These are phyloP conservation scores for Kockovaella imperatae DNA, from an alignment of 768 basidiomycete genomes.

Conservation along the genomic window DNA sequence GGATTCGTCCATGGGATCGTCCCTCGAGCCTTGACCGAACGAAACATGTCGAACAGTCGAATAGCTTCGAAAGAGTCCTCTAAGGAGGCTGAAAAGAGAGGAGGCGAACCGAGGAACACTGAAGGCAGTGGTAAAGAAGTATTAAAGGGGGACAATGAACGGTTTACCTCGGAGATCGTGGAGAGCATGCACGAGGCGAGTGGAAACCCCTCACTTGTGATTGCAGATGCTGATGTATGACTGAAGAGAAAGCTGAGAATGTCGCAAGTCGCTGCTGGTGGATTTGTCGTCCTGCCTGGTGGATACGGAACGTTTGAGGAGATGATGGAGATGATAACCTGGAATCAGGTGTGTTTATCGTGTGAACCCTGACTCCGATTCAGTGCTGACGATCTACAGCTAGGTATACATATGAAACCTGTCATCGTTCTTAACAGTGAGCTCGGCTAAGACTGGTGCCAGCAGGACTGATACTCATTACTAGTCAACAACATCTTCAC, in stretches of 20 bases:
- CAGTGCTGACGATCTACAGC: slow-evolving; percentile 9
- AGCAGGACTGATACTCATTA: background rate
- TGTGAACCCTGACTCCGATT: slow-evolving; percentile 1
- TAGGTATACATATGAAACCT: slow-evolving; percentile 50
- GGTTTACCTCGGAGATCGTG: slow-evolving; percentile 30
- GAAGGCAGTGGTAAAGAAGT: slow-evolving; percentile 36
- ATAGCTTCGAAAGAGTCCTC: slow-evolving; percentile 46
- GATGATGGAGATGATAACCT: slow-evolving; percentile 88
- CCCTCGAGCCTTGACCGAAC: slow-evolving; percentile 60
- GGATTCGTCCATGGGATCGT: slow-evolving; percentile 71
- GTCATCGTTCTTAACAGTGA: slow-evolving; percentile 68
- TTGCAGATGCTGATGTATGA: slow-evolving; percentile 50
- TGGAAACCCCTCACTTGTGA: background rate
- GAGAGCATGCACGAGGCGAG: slow-evolving; percentile 44
- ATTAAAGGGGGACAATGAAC: slow-evolving; percentile 24
- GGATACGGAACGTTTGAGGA: slow-evolving; percentile 96
- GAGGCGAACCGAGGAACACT: too few species aligned
- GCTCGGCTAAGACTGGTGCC: slow-evolving; percentile 3
- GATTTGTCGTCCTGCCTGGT: slow-evolving; percentile 83
- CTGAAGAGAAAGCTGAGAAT: slow-evolving; percentile 85
- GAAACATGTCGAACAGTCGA: slow-evolving; percentile 1
- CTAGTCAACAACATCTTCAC: slow-evolving; percentile 68
- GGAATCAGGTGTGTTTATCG: slow-evolving; percentile 71
- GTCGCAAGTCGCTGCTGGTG: slow-evolving; percentile 64
- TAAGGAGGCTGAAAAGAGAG: too few species aligned